Evolutionary conservation across 805 yeast genomes (phyloP).

Genomic region (Nakazawaea holstii): DNA sequence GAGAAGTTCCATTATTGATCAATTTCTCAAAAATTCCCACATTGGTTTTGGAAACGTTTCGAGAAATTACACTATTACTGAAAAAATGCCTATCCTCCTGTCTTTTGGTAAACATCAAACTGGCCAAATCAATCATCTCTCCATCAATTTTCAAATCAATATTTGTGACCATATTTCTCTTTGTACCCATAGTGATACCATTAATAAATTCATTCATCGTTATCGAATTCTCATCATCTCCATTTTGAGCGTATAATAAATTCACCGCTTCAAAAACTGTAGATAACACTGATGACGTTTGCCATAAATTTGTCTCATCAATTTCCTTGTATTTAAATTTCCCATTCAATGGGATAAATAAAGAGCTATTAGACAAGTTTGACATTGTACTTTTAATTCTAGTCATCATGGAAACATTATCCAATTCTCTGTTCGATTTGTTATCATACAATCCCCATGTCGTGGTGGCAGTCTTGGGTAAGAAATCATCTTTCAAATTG

Average conservation of each 20-base stretch:
- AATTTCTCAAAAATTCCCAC: constrained; percentile 6
- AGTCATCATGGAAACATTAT: constrained; percentile 22
- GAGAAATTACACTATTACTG: constrained; percentile 21
- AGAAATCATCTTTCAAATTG: constrained; percentile 65
- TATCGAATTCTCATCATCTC: constrained; percentile 13
- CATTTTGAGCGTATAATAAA: constrained; percentile 32
- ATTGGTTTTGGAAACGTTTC: constrained; percentile 11
- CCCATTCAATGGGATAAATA: constrained; percentile 50
- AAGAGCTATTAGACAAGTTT: constrained; percentile 41
- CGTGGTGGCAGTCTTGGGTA: constrained; percentile 41
- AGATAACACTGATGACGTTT: constrained; percentile 30
- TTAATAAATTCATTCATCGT: constrained; percentile 40
- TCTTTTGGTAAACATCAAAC: constrained; percentile 3
- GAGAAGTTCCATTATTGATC: constrained; percentile 15
- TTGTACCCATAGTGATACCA: constrained; percentile 34
- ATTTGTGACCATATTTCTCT: constrained; percentile 43
- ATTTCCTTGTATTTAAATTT: constrained; percentile 13
- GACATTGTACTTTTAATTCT: constrained; percentile 42
- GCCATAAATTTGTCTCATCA: constrained; percentile 36
- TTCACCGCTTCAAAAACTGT: constrained; percentile 41
- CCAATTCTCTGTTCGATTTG: constrained; percentile 18
- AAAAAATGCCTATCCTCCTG: constrained; percentile 19
- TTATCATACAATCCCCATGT: constrained; percentile 40
- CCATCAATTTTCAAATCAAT: constrained; percentile 18
- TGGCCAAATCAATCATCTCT: constrained; percentile 8